Conservation (phyloP, 2,329 filamentous ascomycete genomes). For the Nigrospora osmanthi region DNA sequence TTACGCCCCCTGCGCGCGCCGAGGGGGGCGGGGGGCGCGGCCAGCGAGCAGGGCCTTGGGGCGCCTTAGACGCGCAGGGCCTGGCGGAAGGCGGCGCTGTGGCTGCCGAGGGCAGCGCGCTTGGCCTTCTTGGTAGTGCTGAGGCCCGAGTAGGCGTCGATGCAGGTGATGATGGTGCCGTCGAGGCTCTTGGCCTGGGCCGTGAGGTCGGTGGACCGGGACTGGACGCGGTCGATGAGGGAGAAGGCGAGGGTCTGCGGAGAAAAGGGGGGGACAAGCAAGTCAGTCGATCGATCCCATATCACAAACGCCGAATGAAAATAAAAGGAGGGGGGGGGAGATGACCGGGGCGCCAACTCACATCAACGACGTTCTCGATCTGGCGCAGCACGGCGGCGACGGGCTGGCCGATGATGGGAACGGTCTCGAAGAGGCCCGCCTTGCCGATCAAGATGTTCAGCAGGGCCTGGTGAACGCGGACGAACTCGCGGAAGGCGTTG, state of each 20-base stretch:
- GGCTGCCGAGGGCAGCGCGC: too few relatives aligned
- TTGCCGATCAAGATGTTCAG: conserved; percentile 27
- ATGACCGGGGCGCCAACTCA: conserved; percentile 8
- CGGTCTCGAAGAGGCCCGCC: conserved; percentile 16
- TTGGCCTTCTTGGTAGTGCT: too few relatives aligned
- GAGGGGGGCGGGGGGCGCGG: too few relatives aligned
- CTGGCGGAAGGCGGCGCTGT: too few relatives aligned
- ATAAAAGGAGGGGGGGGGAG: not conserved
- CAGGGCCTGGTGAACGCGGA: conserved; percentile 19
- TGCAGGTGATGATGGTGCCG: not conserved
- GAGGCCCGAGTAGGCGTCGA: not conserved
- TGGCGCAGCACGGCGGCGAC: conserved; percentile 17
- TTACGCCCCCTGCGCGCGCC: too few relatives aligned
- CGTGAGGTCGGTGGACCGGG: not conserved
- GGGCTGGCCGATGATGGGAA: conserved; percentile 20
- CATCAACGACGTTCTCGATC: conserved; percentile 15
- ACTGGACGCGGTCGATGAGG: conserved; percentile 7
- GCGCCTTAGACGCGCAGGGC: too few relatives aligned
- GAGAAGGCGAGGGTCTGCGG: conserved; percentile 10
- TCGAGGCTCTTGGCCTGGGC: not conserved
- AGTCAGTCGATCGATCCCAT: too few relatives aligned
- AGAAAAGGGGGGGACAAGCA: too few relatives aligned
- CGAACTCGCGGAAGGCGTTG: conserved; percentile 21
- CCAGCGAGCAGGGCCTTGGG: too few relatives aligned
- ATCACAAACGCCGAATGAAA: too few relatives aligned